phyloP scores from a whole-genome alignment of 2,329 filamentous ascomycete genomes.

The Pseudogymnoascus sp. region DNA sequence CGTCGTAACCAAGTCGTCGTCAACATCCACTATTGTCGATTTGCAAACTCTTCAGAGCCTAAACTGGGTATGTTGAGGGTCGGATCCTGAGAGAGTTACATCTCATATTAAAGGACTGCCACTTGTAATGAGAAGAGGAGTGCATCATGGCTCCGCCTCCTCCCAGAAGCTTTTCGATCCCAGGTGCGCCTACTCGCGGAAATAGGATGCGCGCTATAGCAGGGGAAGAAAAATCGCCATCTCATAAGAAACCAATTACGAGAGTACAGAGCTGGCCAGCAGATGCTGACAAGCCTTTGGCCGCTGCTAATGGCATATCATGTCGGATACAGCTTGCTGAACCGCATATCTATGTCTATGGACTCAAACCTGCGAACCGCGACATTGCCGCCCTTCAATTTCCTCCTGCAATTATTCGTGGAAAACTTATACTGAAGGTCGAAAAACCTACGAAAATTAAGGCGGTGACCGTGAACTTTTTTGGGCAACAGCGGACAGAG shows the following conservation, averaged over 20 bases:
- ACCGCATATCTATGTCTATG: slow-evolving; percentile 72
- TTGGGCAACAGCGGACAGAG: slow-evolving; percentile 79
- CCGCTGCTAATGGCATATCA: slow-evolving; percentile 67
- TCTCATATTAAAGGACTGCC: background rate
- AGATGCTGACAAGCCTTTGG: slow-evolving; percentile 60
- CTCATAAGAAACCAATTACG: slow-evolving; percentile 20
- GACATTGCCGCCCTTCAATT: slow-evolving; percentile 24
- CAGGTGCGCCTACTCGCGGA: background rate
- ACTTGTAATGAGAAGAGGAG: background rate
- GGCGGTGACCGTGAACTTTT: slow-evolving; percentile 78
- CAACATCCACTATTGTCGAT: background rate
- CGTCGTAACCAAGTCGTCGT: background rate
- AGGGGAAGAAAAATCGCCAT: slow-evolving; percentile 33
- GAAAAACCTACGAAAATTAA: slow-evolving; percentile 92
- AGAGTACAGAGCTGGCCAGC: slow-evolving; percentile 39
- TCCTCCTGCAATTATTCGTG: slow-evolving; percentile 72
- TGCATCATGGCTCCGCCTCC: background rate
- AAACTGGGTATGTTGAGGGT: background rate
- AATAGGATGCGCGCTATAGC: background rate
- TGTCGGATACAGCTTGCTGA: slow-evolving; percentile 72
- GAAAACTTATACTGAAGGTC: slow-evolving; percentile 73
- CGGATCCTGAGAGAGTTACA: background rate
- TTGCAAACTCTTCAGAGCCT: background rate
- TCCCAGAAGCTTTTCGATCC: background rate
- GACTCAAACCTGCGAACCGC: slow-evolving; percentile 67